A percentile compares a stretch with the other conserved stretches of the same genome.
Evolutionary conservation across 75 land plant genomes (phyloP).

Genomic region (Cryptomeria japonica): DNA sequence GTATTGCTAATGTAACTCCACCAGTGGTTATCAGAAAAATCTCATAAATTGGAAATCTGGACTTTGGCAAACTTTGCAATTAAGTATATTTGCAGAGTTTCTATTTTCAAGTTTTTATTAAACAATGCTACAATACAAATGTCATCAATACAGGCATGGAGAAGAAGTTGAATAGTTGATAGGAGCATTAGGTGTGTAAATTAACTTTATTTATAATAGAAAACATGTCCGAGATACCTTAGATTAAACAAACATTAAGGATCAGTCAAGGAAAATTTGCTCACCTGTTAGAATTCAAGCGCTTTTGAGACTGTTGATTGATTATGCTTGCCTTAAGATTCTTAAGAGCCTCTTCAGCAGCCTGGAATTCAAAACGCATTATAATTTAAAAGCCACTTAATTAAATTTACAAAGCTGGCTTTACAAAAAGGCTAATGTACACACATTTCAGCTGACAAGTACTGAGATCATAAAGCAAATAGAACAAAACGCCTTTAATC

Average conservation of each 20-base stretch:
- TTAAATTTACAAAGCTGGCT: background rate
- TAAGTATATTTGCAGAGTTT: background rate
- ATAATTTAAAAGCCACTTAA: background rate
- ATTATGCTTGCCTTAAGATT: constrained; percentile 29
- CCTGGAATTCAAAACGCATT: constrained; percentile 26
- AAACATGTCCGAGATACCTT: background rate
- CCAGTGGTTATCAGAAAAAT: too few species aligned
- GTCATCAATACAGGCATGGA: background rate
- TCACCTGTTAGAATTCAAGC: constrained; percentile 52
- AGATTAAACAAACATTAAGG: background rate
- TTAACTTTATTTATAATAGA: background rate
- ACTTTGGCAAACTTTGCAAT: background rate
- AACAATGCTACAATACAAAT: background rate
- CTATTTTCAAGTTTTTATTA: background rate
- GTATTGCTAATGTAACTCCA: too few species aligned
- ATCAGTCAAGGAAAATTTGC: background rate
- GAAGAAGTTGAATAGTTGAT: background rate
- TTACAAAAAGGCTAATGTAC: background rate
- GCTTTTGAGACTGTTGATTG: constrained; percentile 43
- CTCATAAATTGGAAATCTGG: background rate
- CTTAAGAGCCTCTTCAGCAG: constrained; percentile 68
- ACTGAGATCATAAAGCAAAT: background rate
- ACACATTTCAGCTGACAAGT: background rate
- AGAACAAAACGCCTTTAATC: background rate
- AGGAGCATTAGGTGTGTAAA: background rate